phyloP scores from a whole-genome alignment of 352 stramenopile species.

The Peronosclerospora sorghi region DNA sequence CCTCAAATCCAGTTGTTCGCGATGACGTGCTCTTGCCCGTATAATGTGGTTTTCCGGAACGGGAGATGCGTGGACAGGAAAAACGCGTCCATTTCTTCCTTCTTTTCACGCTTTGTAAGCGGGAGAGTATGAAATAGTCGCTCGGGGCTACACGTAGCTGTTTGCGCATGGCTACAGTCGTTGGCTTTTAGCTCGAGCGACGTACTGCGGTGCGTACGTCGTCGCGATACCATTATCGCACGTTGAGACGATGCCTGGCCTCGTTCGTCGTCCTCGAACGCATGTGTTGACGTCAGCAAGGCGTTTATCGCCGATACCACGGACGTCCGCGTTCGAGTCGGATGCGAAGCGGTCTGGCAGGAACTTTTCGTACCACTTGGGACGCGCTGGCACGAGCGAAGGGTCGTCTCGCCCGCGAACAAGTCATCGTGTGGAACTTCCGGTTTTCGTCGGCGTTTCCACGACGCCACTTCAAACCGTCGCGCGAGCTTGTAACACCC shows the following conservation, averaged over 20 bases:
- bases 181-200: slow-evolving; percentile 1
- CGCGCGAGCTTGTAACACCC: slow-evolving; percentile 11
- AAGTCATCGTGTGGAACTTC: not conserved
- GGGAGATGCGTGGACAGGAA: slow-evolving; percentile 5
- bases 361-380: not conserved
- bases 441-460: slow-evolving; percentile 3
- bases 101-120: slow-evolving; percentile 3
- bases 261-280: slow-evolving; percentile 11
- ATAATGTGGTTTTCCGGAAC: slow-evolving; percentile 6
- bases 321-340: not conserved
- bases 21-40: slow-evolving; percentile 1
- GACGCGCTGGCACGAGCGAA: not conserved
- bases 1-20: slow-evolving; percentile 16
- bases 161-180: slow-evolving; percentile 3
- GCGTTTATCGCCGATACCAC: slow-evolving; percentile 4
- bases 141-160: slow-evolving; percentile 2
- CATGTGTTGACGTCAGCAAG: slow-evolving; percentile 8
- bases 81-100: not conserved
- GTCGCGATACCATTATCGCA: slow-evolving; percentile 3
- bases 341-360: not conserved
- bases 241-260: slow-evolving; percentile 1
- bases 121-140: slow-evolving; percentile 7
- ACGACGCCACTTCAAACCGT: slow-evolving; percentile 4
- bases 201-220: not conserved
- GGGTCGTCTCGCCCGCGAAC: not conserved